Evolutionary conservation across 2,329 filamentous ascomycete species (phyloP).

Genomic region (Karstenula rhodostoma): DNA sequence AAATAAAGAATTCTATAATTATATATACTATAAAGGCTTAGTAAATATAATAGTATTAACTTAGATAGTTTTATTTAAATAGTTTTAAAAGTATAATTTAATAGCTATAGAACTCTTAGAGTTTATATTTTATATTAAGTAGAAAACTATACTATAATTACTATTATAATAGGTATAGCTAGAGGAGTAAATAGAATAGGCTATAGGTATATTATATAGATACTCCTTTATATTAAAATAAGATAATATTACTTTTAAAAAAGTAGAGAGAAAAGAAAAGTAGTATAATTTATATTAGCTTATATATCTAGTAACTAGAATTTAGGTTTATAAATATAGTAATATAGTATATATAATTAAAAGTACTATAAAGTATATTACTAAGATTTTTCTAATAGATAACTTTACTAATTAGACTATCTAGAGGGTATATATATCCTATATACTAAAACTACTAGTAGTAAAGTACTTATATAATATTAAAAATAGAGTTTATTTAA

Average conservation of each 20-base stretch:
- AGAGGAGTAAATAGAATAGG: slow-evolving; percentile 23
- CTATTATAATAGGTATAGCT: slow-evolving; percentile 21
- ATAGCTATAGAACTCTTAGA: slow-evolving; percentile 49
- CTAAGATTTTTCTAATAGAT: slow-evolving; percentile 20
- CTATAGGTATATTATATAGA: slow-evolving; percentile 31
- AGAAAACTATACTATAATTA: slow-evolving; percentile 27
- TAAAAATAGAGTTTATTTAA: slow-evolving; percentile 12
- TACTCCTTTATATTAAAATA: slow-evolving; percentile 32
- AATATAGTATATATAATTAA: slow-evolving; percentile 9
- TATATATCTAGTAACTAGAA: slow-evolving; percentile 25
- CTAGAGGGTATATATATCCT: slow-evolving; percentile 24
- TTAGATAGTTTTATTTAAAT: slow-evolving; percentile 55
- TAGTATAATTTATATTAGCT: slow-evolving; percentile 23
- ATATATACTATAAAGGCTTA: slow-evolving; percentile 45
- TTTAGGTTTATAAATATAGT: slow-evolving; percentile 20
- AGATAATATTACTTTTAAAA: background rate
- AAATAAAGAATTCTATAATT: slow-evolving; percentile 50
- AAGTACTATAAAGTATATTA: slow-evolving; percentile 18
- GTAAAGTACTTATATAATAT: slow-evolving; percentile 7
- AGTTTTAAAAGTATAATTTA: slow-evolving; percentile 30
- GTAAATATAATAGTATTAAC: slow-evolving; percentile 53
- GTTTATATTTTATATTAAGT: slow-evolving; percentile 36
- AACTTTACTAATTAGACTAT: slow-evolving; percentile 20
- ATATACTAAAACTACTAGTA: slow-evolving; percentile 22
- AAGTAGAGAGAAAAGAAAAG: slow-evolving; percentile 13